These are phyloP conservation scores for Fistulinella cinereoalba DNA, from an alignment of 1,284 basidiomycete genomes.

Conservation along the genomic window DNA sequence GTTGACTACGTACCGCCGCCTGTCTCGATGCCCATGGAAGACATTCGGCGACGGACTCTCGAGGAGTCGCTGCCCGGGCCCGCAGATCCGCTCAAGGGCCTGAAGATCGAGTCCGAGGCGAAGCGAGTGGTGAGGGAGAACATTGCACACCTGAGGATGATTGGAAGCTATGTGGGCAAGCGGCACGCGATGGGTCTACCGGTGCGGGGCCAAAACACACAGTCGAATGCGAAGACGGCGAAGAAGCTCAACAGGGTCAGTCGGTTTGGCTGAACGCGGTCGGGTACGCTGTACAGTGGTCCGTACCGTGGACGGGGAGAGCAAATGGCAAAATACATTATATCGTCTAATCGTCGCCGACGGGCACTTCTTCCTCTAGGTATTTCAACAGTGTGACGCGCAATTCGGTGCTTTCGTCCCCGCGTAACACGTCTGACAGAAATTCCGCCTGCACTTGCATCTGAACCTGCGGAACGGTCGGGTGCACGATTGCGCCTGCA, in stretches of 20 bases:
- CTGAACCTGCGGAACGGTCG: conserved; percentile 67
- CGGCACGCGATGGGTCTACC: conserved; percentile 87
- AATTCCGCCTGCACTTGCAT: conserved; percentile 94
- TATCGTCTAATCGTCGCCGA: conserved; percentile 66
- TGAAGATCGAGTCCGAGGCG: conserved; percentile 84
- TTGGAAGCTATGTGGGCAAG: conserved; percentile 85
- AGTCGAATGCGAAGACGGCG: conserved; percentile 82
- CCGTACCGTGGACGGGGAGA: too few species aligned
- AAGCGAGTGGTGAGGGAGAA: conserved; percentile 79
- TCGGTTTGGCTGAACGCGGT: conserved; percentile 40
- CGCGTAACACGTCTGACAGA: conserved; percentile 85
- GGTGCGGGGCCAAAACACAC: conserved; percentile 87
- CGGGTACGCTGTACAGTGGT: conserved; percentile 6
- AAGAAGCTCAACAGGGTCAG: conserved; percentile 77
- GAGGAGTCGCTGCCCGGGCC: conserved; percentile 24
- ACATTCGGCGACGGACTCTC: conserved; percentile 35
- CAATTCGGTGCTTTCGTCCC: conserved; percentile 94
- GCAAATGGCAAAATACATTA: too few species aligned
- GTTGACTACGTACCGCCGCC: conserved; percentile 49
- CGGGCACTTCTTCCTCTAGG: conserved; percentile 90
- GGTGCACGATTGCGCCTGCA: conserved; percentile 12
- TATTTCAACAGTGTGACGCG: conserved; percentile 88
- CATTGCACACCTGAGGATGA: conserved; percentile 85
- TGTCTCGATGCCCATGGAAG: conserved; percentile 42
- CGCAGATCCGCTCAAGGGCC: conserved; percentile 60